phyloP scores from a whole-genome alignment of 192 early-diverging fungal species.

The Coemansia sp. region DNA sequence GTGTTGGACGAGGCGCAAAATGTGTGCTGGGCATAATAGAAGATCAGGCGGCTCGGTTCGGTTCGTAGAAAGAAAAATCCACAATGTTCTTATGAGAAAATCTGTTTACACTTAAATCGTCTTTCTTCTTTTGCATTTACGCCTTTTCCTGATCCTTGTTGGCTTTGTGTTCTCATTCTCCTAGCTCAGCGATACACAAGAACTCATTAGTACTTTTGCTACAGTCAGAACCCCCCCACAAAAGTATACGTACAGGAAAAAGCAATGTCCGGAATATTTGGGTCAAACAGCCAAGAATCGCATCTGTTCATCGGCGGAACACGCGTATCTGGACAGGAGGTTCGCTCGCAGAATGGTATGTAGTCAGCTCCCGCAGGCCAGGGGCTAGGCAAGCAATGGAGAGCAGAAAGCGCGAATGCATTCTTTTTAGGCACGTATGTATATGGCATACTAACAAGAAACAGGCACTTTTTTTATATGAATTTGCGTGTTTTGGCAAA shows the following conservation, averaged over 20 bases:
- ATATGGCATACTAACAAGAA: background rate
- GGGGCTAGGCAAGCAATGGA: background rate
- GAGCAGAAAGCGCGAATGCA: background rate
- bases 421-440: background rate
- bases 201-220: no score
- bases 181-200: no score
- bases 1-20: no score
- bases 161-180: no score
- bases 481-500: constrained; percentile 7
- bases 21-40: no score
- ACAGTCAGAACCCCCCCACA: background rate
- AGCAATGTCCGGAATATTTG: constrained; percentile 52
- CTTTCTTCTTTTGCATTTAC: no score
- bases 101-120: no score
- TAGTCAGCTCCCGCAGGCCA: background rate
- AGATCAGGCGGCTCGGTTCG: no score
- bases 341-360: constrained; percentile 93
- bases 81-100: no score
- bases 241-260: background rate
- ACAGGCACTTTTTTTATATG: background rate
- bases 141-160: no score
- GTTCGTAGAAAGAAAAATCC: no score
- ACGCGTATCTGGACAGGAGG: constrained; percentile 86
- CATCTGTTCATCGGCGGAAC: constrained; percentile 84
- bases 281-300: constrained; percentile 53